Base-by-base conservation (phyloP, 2,329 filamentous ascomycete species). In the Epichloe glyceriae region DNA sequence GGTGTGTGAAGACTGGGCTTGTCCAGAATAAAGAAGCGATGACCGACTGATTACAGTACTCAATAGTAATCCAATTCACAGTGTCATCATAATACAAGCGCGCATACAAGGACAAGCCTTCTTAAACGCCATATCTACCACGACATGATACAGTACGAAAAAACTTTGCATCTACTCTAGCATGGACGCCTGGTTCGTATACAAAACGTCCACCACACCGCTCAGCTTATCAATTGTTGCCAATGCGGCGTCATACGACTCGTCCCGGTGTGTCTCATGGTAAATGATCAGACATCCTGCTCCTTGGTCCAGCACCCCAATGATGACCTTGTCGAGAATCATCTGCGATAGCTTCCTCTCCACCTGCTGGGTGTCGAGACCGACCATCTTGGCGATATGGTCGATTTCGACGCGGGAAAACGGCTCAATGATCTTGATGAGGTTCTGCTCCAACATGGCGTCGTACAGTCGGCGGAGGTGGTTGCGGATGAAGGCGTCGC, bases 351-450 rank as follows among this genome's bases (percentile, higher is more conserved):
- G 78, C 78, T 98, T 98, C 61, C 90, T 83, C 80, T 98, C 94
- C 53, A 98, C 93, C 73, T 97, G 91, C 68, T 88, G 85, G 26
- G 88, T 95, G 67, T 97, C 93, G 55, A 98, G 77, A 39, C 91
- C 90, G 49, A 98, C 93, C 85, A 97, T 95, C 75, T 93, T 89
- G 59, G 93, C 91, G 62, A 98, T 88, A 67, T 98, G 93, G 61
- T 85, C 86, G 61, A 98, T 95, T 72, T 98, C 93, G 50, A 98
- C 93, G 55, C 90, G 82, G 63, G 88, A 95, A 73, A 97, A 98
- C 20, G 93, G 93, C 76, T 98, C 93, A 65, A 98, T 98, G 56
- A 98, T 93, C 76, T 98, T 97, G 79, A 97, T 94, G 41, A 98
- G 79, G 70, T 98, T 98, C 78, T 98, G 93, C 75, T 98, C 93